These are phyloP conservation scores for Millerago galiae DNA, from an alignment of 805 yeast genomes.

Conservation along the genomic window DNA sequence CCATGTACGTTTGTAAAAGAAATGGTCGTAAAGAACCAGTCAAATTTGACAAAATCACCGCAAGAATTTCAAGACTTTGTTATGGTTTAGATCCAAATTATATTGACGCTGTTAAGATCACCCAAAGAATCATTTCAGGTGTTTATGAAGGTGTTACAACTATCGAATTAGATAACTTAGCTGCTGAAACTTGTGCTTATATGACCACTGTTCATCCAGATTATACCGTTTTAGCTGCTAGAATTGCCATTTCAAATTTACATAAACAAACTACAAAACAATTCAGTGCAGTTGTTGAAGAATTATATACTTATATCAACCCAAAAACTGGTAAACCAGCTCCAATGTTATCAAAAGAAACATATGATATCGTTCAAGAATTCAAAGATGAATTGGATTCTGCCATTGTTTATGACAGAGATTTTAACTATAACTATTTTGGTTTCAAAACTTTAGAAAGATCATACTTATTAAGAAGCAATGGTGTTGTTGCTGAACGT, in stretches of 20 bases:
- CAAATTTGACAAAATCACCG: conserved; percentile 93
- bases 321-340: conserved; percentile 66
- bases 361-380: conserved; percentile 54
- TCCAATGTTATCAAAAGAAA: conserved; percentile 56
- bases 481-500: conserved; percentile 73
- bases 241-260: conserved; percentile 89
- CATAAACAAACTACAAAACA: conserved; percentile 91
- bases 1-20: conserved; percentile 82
- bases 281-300: conserved; percentile 70
- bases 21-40: conserved; percentile 95
- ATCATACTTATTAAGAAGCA: conserved; percentile 66
- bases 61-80: conserved; percentile 87
- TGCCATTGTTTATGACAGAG: conserved; percentile 72
- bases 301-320: conserved; percentile 71
- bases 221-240: conserved; percentile 89
- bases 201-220: conserved; percentile 99
- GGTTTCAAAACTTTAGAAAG: conserved; percentile 91
- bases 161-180: conserved; percentile 71
- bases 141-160: conserved; percentile 97
- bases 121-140: conserved; percentile 93
- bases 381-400: conserved; percentile 64
- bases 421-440: conserved; percentile 72
- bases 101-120: conserved; percentile 92
- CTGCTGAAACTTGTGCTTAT: conserved; percentile 96
- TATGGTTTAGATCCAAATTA: conserved; percentile 89